Evolutionary conservation across 2,329 filamentous ascomycete species (phyloP), one percentile per base, ranked within the genome.

Genomic region (Penicillium sp.): DNA sequence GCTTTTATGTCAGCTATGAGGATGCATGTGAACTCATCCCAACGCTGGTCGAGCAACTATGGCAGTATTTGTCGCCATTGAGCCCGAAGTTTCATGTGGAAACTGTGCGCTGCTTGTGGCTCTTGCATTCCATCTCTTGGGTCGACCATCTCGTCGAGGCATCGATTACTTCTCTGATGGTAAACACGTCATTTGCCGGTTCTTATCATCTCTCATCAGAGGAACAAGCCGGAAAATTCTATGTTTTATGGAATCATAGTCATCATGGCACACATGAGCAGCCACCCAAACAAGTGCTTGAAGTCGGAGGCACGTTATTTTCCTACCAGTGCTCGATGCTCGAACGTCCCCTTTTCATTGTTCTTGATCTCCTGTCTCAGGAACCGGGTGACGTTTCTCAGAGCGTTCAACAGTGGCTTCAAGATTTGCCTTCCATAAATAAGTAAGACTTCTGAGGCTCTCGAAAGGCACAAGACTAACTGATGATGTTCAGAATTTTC

Each of bases 1-100:
- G 62, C 2, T 58, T 58, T 35, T 68, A 70, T 44, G 46, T 69
- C 30, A 64, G 54, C 31, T 63, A 70, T 34, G 60, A 68, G 36
- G 64, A 70, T 84, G 34, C 83, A 74, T 39, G 75, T 70, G 39
- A 66, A 38, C 68, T 94, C 7, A 78, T 91, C 4, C 74, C 80
- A 14, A 75, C 79, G 18, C 69, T 97, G 15, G 81, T 93, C 11
- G 73, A 73, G 2, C 78, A 83, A 40, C 76, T 91, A 0, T 98
- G 93, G 93, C 65, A 71, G 4, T 88, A 87, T 56, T 69, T 98
- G 26, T 86, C 88, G 0, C 83, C 87, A n/a, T 76, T 82, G 9
- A 83, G 84, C 47, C 89, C 90, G 0, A 95, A 95, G 59, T 94
- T 91, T 52, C 93, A 97, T 58, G 90, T 98, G 20, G 94, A 98